Conservation (phyloP, 768 basidiomycete species). For the Gymnopilus dilepis region DNA sequence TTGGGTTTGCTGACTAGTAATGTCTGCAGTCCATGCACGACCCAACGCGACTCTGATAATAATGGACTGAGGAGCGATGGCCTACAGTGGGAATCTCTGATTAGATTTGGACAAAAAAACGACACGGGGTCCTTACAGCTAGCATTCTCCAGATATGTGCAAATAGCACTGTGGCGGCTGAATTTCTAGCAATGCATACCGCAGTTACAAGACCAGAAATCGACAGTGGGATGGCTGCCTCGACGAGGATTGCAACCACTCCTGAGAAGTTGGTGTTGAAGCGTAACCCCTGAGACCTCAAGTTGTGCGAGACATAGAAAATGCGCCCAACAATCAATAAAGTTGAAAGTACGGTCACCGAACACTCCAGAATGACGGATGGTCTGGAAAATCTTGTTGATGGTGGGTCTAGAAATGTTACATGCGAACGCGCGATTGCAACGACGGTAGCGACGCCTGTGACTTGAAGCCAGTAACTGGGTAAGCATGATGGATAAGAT, state of each 20-base stretch:
- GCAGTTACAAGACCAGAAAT: constrained; percentile 7
- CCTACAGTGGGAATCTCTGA: background rate
- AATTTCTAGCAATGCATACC: background rate
- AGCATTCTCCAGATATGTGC: constrained; percentile 5
- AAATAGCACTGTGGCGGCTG: background rate
- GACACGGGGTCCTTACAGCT: background rate
- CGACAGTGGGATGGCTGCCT: constrained; percentile 5
- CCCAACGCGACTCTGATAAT: background rate
- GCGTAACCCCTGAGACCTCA: background rate
- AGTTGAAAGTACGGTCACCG: background rate
- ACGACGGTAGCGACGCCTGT: background rate
- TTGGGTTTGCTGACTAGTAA: no score
- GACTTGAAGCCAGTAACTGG: background rate
- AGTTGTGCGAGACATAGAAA: background rate
- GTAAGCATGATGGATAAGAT: no score
- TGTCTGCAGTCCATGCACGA: background rate
- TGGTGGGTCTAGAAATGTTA: background rate
- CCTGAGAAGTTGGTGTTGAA: constrained; percentile 3
- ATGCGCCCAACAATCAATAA: constrained; percentile 7
- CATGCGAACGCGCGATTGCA: background rate
- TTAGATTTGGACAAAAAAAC: no score
- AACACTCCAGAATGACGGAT: constrained; percentile 1
- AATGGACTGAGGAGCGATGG: background rate
- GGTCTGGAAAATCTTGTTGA: constrained; percentile 4
- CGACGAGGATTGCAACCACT: constrained; percentile 4